These are phyloP conservation scores for Stipa capillata DNA, from an alignment of 176 grass and related monocot species.

Conservation along the genomic window DNA sequence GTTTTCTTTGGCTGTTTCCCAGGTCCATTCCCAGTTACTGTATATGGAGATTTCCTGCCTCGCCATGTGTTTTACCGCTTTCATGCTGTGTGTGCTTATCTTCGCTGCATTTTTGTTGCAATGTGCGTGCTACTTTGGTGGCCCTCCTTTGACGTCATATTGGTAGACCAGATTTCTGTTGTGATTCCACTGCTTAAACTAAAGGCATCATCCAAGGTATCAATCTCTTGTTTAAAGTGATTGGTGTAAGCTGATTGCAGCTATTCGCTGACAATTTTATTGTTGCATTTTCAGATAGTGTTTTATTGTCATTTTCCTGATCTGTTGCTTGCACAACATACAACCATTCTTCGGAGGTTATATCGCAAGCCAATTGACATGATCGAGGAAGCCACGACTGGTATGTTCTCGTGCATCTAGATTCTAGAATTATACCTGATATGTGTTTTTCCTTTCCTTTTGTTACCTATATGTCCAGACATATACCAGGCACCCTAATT, in stretches of 20 bases:
- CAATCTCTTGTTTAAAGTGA: not conserved
- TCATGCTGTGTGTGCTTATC: constrained; percentile 83
- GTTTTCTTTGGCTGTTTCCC: not conserved
- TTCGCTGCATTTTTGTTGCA: constrained; percentile 89
- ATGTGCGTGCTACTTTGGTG: constrained; percentile 75
- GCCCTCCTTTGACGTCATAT: constrained; percentile 71
- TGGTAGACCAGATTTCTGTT: constrained; percentile 87
- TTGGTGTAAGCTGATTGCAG: not conserved
- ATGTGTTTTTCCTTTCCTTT: constrained; percentile 4
- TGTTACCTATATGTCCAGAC: not conserved
- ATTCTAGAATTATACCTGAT: not conserved
- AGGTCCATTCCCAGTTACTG: constrained; percentile 75
- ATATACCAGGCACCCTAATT: not conserved
- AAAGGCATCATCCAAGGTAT: constrained; percentile 67
- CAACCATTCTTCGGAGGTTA: constrained; percentile 65
- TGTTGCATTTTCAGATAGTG: constrained; percentile 44
- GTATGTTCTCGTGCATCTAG: constrained; percentile 27
- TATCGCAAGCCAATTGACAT: constrained; percentile 91
- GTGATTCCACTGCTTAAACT: constrained; percentile 81
- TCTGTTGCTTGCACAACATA: constrained; percentile 85
- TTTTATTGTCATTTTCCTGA: constrained; percentile 99
- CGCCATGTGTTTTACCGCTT: constrained; percentile 83
- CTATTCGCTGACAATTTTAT: constrained; percentile 8
- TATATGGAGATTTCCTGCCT: constrained; percentile 90
- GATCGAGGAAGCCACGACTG: constrained; percentile 87